Evolutionary conservation across 2,329 filamentous ascomycete genomes (phyloP), one percentile per base, ranked within the genome.

Genomic region (Cercospora brassicicola): DNA sequence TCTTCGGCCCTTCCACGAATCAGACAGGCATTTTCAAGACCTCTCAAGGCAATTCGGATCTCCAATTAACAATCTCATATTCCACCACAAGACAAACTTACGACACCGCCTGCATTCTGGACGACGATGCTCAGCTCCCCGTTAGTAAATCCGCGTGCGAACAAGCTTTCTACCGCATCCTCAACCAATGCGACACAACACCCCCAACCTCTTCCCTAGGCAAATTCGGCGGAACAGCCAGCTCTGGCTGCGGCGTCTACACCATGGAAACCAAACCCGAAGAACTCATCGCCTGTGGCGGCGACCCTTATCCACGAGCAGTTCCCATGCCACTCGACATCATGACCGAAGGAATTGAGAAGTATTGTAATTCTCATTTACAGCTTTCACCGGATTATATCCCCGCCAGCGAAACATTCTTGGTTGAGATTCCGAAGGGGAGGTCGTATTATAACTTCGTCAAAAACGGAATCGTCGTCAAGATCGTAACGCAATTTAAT

Each of bases 251-350:
- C 39, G 66, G 60, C 8, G 45, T 70, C 20, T 68, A 66, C 31
- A 48, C 36, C 1, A 59, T 70, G 11, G 39, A 48, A 13, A 64
- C 68, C 6, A n/a, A 53, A 23, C n/a, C 57, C 18, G 36, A 68
- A 36, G 68, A 70, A 42, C 51, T 70, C 39, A 42, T 68, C 7
- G 30, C 59, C 42, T 70, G 68, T 28, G 68, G 68, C 56, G 66
- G 48, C 48, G 66, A 70, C 23, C 68, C 68, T 2, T 70, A 66
- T n/a, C 11, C 61, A 3, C 53, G 66, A 31, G 39, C 68, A 2
- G 20, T 26, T 8, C 8, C 48, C 10, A 57, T 70, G 51, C 57
- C 67, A 2, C 51, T 48, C 2, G 45, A 48, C 5, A 42, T 48
- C 11, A 67, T 67, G 18, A 33, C 23, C 5, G 18, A 67, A 11